Base-by-base conservation (phyloP, 2,329 filamentous ascomycete genomes). In the Aureobasidium sp. region DNA sequence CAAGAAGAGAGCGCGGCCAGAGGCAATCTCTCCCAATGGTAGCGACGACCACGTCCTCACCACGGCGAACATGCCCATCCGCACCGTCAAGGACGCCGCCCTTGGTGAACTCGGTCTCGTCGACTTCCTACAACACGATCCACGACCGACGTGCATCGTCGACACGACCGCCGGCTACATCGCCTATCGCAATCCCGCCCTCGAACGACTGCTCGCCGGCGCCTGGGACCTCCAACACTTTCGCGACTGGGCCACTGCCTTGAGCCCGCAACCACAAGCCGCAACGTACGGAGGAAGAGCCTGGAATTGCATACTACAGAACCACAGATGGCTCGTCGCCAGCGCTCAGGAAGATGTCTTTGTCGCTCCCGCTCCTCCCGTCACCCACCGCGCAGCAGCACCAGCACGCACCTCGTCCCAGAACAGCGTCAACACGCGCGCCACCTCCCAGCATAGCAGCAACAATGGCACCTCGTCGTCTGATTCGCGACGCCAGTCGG, bases 21-120 rank as follows among this genome's bases (percentile, higher is more conserved):
- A 55, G 15, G 15, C 20, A 3, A 20, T 32, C 15, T 34, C 36
- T 29, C 13, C 51, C 23, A 41, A 42, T 27, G 36, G 36, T 36
- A 55, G 51, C 17, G 23, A 41, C 13, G 36, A 55, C 13, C 36
- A 42, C 15, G 12, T 15, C 23, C 32, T 41, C 6, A 55, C 23
- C 36, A 55, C 50, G 50, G 34, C 50, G n/a, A 52, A 26, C 51
- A 46, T 57, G 53, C 37, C 53, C 53, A 57, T 57, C 53, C 53
- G 37, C 39, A 34, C 39, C 6, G 26, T 20, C 26, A 47, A 41
- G 5, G 34, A 50, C 36, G 12, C 9, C 5, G 44, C 36, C 1
- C 44, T 48, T 5, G 23, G 3, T 10, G 26, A 32, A 12, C 37
- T 62, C 7, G n/a, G 17, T 1, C 48, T 62, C n/a, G 32, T 51